Percentiles rank a stretch among this genome's conserved stretches.
phyloP scores from a whole-genome alignment of 352 stramenopile species.

The Elongisporangium undulatum region DNA sequence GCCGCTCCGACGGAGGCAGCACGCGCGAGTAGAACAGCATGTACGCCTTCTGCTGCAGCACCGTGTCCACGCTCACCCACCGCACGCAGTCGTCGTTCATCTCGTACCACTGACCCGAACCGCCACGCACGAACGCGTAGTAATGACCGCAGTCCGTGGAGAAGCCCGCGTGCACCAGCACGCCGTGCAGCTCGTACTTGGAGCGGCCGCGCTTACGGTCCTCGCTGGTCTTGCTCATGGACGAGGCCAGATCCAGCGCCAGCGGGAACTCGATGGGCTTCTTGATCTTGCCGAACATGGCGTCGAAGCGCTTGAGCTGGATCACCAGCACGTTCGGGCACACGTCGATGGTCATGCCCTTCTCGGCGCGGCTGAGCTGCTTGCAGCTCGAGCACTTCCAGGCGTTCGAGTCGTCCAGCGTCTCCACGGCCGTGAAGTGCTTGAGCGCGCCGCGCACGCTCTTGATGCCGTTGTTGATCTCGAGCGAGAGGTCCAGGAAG shows the following conservation, averaged over 20 bases:
- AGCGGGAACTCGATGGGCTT: slow-evolving; percentile 78
- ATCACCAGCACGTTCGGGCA: slow-evolving; percentile 86
- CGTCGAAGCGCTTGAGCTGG: slow-evolving; percentile 90
- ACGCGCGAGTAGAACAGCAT: slow-evolving; percentile 89
- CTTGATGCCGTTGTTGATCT: slow-evolving; percentile 74
- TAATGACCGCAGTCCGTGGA: slow-evolving; percentile 91
- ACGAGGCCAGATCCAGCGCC: slow-evolving; percentile 56
- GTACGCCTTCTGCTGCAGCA: slow-evolving; percentile 87
- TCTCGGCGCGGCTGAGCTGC: slow-evolving; percentile 73
- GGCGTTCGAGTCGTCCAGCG: slow-evolving; percentile 76
- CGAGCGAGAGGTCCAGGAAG: slow-evolving; percentile 88
- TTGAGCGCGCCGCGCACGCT: slow-evolving; percentile 69
- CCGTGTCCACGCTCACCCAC: slow-evolving; percentile 83
- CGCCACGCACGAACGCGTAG: slow-evolving; percentile 86
- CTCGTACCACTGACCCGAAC: slow-evolving; percentile 89
- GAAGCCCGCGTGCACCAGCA: slow-evolving; percentile 85
- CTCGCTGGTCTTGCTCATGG: slow-evolving; percentile 51
- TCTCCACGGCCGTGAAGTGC: slow-evolving; percentile 82
- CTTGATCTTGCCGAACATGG: slow-evolving; percentile 87
- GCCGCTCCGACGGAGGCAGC: slow-evolving; percentile 37
- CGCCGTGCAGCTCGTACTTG: slow-evolving; percentile 75
- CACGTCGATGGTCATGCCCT: slow-evolving; percentile 73
- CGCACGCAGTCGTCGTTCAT: slow-evolving; percentile 90
- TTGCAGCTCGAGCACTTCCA: slow-evolving; percentile 85
- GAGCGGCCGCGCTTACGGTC: slow-evolving; percentile 40